Percentiles rank a stretch among this genome's conserved stretches.
Conservation (phyloP, 306 rosid genomes). For the Betula pendula region DNA sequence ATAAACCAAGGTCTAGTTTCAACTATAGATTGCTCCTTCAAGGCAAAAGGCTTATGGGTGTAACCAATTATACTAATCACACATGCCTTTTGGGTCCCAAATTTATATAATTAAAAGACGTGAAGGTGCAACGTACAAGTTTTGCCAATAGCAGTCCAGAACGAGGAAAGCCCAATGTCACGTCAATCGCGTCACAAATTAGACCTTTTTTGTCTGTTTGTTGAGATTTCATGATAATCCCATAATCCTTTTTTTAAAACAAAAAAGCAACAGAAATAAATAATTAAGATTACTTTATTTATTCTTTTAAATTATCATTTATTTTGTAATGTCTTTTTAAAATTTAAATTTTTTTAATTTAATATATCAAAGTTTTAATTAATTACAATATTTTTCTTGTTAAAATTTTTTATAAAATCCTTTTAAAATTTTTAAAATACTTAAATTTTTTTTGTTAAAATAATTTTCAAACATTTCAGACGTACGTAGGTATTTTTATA, state of each 20-base stretch:
- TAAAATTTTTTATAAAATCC: too few relatives aligned
- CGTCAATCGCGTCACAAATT: conserved; percentile 41
- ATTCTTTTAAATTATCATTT: too few relatives aligned
- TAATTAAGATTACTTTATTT: too few relatives aligned
- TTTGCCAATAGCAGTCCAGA: conserved; percentile 36
- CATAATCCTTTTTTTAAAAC: not conserved
- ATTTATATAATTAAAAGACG: conserved; percentile 4
- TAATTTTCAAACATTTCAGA: too few relatives aligned
- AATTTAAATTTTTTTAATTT: too few relatives aligned
- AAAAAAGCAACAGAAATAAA: too few relatives aligned
- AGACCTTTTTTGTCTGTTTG: conserved; percentile 18
- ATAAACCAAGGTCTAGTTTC: not conserved
- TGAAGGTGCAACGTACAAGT: conserved; percentile 2
- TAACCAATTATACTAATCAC: conserved; percentile 31
- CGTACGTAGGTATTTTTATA: too few relatives aligned
- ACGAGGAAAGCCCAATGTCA: conserved; percentile 52
- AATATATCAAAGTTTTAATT: too few relatives aligned
- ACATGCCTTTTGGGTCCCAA: conserved; percentile 27
- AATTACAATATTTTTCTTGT: too few relatives aligned
- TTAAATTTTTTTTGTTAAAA: too few relatives aligned
- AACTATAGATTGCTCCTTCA: not conserved
- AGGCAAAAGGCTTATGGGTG: conserved; percentile 11
- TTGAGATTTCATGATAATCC: not conserved
- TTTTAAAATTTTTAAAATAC: too few relatives aligned
- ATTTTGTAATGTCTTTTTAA: too few relatives aligned